Evolutionary conservation across 352 stramenopile genomes (phyloP).

Genomic region (Phytophthora cactorum): DNA sequence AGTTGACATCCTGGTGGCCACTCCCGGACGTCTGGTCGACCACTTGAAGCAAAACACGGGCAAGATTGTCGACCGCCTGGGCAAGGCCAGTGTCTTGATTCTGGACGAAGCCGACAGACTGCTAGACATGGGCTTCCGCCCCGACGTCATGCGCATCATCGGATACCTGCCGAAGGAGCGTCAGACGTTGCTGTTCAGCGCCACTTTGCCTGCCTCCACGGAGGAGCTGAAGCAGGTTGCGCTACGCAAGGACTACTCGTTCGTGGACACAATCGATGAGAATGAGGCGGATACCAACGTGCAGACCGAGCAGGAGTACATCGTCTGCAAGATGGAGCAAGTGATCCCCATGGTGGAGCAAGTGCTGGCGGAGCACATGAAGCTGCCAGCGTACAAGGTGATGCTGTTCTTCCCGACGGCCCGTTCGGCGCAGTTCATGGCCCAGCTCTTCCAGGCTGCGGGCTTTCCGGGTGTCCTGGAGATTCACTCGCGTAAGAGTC

Average conservation of each 20-base stretch:
- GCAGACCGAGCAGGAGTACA: conserved; percentile 87
- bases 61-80: conserved; percentile 66
- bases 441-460: conserved; percentile 87
- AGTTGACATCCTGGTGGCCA: conserved; percentile 96
- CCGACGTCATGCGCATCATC: conserved; percentile 93
- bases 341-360: conserved; percentile 76
- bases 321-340: conserved; percentile 73
- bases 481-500: conserved; percentile 97
- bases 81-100: conserved; percentile 67
- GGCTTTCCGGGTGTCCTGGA: conserved; percentile 88
- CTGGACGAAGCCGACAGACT: conserved; percentile 98
- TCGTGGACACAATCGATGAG: conserved; percentile 94
- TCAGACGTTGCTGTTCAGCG: conserved; percentile 97
- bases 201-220: conserved; percentile 91
- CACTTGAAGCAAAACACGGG: conserved; percentile 94
- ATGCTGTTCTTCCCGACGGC: conserved; percentile 96
- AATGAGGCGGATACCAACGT: conserved; percentile 91
- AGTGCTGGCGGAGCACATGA: conserved; percentile 79
- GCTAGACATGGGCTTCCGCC: conserved; percentile 96
- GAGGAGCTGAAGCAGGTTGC: conserved; percentile 89
- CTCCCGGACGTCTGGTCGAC: conserved; percentile 95
- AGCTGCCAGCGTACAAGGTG: conserved; percentile 91
- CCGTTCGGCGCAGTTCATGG: conserved; percentile 88
- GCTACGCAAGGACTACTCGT: conserved; percentile 86
- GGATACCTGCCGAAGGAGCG: conserved; percentile 58